Conservation (phyloP, 2,329 filamentous ascomycete genomes). For the Clonostachys sp. region DNA sequence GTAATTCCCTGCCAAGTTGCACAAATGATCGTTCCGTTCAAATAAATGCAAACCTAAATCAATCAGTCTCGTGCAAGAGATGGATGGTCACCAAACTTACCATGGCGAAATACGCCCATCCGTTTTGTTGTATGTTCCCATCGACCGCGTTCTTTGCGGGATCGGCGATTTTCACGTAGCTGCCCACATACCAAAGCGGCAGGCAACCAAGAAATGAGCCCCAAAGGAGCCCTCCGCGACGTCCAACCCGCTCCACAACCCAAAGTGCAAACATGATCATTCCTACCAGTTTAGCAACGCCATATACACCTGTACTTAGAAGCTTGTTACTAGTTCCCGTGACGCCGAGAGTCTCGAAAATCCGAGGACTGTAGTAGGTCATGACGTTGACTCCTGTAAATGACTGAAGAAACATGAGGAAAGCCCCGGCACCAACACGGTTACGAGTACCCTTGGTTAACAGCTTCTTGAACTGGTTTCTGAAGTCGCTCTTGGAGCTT, state of each 20-base stretch:
- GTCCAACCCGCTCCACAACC: slow-evolving; percentile 41
- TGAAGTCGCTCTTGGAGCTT: slow-evolving; percentile 17
- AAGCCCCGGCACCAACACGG: slow-evolving; percentile 38
- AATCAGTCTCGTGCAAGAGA: too few relatives aligned
- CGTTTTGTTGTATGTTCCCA: slow-evolving; percentile 35
- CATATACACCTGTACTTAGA: slow-evolving; percentile 34
- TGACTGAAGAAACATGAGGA: slow-evolving; percentile 33
- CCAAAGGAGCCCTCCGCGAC: slow-evolving; percentile 40
- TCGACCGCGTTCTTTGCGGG: slow-evolving; percentile 31
- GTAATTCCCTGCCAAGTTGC: slow-evolving; percentile 36
- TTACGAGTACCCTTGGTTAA: slow-evolving; percentile 30
- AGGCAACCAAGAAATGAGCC: slow-evolving; percentile 26
- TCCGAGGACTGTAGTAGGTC: slow-evolving; percentile 39
- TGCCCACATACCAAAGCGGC: slow-evolving; percentile 33
- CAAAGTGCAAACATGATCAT: slow-evolving; percentile 33
- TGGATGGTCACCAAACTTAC: slow-evolving; percentile 7
- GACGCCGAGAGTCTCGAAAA: slow-evolving; percentile 24
- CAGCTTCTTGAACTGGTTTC: slow-evolving; percentile 21
- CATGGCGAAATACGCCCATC: slow-evolving; percentile 37
- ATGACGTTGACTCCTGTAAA: slow-evolving; percentile 51
- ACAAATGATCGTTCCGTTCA: slow-evolving; percentile 31
- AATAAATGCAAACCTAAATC: slow-evolving; percentile 24
- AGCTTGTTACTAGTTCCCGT: slow-evolving; percentile 21
- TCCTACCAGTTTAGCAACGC: slow-evolving; percentile 27
- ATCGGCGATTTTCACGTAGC: slow-evolving; percentile 23